Percentiles rank a stretch among this genome's conserved stretches.
Conservation (phyloP, 768 basidiomycete species). For the Baorangia bicolor region DNA sequence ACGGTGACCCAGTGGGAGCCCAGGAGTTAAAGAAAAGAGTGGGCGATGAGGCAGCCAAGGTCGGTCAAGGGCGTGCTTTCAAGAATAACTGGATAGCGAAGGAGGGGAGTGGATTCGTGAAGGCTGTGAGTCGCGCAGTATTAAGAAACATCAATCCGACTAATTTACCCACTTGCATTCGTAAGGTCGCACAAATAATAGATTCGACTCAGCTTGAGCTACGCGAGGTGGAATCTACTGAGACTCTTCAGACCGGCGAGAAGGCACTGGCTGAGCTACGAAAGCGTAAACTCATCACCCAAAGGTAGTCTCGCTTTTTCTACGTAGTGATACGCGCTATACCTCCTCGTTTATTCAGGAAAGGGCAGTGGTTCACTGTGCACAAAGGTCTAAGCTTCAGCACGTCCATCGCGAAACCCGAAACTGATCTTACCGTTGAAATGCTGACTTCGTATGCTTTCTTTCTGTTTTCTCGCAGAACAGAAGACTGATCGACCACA, state of each 20-base stretch:
- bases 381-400: slow-evolving; percentile 84
- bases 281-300: slow-evolving; percentile 85
- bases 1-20: slow-evolving; percentile 62
- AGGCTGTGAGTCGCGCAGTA: slow-evolving; percentile 57
- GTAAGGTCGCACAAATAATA: slow-evolving; percentile 61
- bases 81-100: slow-evolving; percentile 97
- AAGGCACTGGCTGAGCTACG: slow-evolving; percentile 82
- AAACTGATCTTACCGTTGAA: slow-evolving; percentile 95
- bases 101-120: slow-evolving; percentile 83
- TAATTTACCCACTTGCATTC: slow-evolving; percentile 2
- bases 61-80: slow-evolving; percentile 95
- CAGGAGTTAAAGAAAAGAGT: slow-evolving; percentile 70
- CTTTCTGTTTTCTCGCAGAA: neutral
- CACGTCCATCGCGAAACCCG: slow-evolving; percentile 87
- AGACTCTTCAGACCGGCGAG: slow-evolving; percentile 72
- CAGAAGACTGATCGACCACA: slow-evolving; percentile 31
- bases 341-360: slow-evolving; percentile 48
- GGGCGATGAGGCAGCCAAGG: slow-evolving; percentile 86
- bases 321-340: slow-evolving; percentile 1
- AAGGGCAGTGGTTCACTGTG: slow-evolving; percentile 93
- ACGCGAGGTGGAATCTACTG: slow-evolving; percentile 68
- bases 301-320: slow-evolving; percentile 52
- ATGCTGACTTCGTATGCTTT: slow-evolving; percentile 82
- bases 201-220: slow-evolving; percentile 79
- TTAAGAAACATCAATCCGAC: neutral